These are phyloP conservation scores for Capsicum baccatum DNA, from an alignment of 257 asterid species.

Conservation along the genomic window DNA sequence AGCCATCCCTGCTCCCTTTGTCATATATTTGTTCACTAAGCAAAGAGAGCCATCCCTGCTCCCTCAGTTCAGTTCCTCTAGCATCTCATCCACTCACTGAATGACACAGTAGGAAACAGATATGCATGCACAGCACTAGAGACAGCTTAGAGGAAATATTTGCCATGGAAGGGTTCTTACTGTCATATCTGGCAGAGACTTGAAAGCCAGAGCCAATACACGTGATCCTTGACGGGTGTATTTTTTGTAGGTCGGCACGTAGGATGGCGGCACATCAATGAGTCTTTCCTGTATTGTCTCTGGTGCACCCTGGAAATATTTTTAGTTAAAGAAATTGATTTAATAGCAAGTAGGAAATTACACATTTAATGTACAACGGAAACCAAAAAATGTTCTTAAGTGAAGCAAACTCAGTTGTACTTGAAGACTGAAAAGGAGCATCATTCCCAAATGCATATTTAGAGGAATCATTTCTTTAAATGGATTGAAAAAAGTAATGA, in stretches of 20 bases:
- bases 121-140: not conserved
- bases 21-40: not conserved
- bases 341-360: constrained; percentile 11
- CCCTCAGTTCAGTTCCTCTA: not conserved
- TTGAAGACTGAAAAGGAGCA: not conserved
- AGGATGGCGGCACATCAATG: constrained; percentile 77
- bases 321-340: not conserved
- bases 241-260: constrained; percentile 77
- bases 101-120: constrained; percentile 4
- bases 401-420: not conserved
- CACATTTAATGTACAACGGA: not conserved
- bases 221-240: constrained; percentile 99
- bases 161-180: constrained; percentile 51
- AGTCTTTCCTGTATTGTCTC: constrained; percentile 98
- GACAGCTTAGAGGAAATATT: not conserved
- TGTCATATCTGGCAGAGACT: constrained; percentile 93
- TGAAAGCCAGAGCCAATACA: constrained; percentile 92
- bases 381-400: constrained; percentile 1
- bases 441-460: not conserved
- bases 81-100: not conserved
- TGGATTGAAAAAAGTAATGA: not conserved
- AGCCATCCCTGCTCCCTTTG: not conserved
- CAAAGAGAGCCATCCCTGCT: not conserved
- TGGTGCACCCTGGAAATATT: constrained; percentile 88
- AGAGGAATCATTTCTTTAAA: not conserved